Evolutionary conservation across 495 filamentous ascomycete genomes (phyloP).

Genomic region (Xylaria longipes): DNA sequence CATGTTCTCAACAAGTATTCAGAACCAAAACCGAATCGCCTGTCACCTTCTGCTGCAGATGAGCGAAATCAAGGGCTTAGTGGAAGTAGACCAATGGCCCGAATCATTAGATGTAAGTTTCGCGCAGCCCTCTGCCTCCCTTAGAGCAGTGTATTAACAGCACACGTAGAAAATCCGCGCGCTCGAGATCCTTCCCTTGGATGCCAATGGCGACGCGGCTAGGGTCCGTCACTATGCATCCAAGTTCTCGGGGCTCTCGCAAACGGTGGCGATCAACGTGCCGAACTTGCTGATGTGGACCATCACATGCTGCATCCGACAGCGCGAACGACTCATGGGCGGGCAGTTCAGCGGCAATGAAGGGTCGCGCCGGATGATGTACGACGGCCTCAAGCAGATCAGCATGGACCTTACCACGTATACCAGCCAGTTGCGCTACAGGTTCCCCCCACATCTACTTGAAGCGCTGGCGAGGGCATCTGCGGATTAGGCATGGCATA

Average conservation of each 20-base stretch:
- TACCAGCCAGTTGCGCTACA: conserved; percentile 91
- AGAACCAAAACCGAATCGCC: conserved; percentile 68
- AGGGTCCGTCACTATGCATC: conserved; percentile 76
- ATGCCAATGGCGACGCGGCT: conserved; percentile 70
- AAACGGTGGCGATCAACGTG: conserved; percentile 82
- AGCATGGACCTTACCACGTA: conserved; percentile 92
- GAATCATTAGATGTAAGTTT: conserved; percentile 80
- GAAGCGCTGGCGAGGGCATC: conserved; percentile 81
- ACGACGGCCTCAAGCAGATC: conserved; percentile 72
- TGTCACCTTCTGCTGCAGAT: conserved; percentile 77
- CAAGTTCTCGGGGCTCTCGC: conserved; percentile 74
- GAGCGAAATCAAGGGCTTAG: conserved; percentile 73
- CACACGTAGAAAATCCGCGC: conserved; percentile 68
- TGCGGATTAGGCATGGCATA: conserved; percentile 57
- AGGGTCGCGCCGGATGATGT: conserved; percentile 67
- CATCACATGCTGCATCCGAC: conserved; percentile 78
- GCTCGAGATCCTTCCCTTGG: conserved; percentile 78
- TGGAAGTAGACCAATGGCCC: conserved; percentile 75
- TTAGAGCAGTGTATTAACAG: conserved; percentile 30
- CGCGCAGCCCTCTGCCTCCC: conserved; percentile 2
- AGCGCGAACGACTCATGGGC: conserved; percentile 69
- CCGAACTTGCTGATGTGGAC: conserved; percentile 92
- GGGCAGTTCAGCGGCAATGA: conserved; percentile 76
- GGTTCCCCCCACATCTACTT: conserved; percentile 73
- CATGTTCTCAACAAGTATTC: conserved; percentile 74